A percentile compares a stretch with the other conserved stretches of the same genome.
Evolutionary conservation across 78 protist genomes (phyloP).

Genomic region (Chrysochromulina parva): DNA sequence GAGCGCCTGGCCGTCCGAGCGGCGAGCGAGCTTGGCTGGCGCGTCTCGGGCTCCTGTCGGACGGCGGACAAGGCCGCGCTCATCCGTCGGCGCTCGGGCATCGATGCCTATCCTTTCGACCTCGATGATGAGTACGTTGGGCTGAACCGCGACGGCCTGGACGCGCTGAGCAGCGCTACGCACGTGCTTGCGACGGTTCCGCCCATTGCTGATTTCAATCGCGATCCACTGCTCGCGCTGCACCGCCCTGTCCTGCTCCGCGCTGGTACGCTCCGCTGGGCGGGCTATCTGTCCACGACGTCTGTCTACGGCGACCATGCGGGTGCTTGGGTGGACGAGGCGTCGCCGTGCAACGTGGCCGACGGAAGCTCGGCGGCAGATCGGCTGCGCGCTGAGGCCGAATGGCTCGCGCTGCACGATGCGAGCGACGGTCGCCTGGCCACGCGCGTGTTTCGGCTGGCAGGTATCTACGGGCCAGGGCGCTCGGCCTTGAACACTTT

Average conservation of each 20-base stretch:
- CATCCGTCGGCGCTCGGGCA: background rate
- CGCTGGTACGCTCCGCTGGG: background rate
- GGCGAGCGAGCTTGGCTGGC: background rate
- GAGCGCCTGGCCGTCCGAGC: background rate
- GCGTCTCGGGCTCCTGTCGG: conserved; percentile 22
- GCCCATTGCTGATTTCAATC: background rate
- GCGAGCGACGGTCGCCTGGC: background rate
- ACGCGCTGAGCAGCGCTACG: background rate
- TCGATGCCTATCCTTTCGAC: background rate
- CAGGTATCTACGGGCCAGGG: conserved; percentile 53
- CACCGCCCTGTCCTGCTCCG: background rate
- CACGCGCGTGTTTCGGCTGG: conserved; percentile 45
- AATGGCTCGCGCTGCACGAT: background rate
- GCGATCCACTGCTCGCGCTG: background rate
- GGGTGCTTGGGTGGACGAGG: conserved; percentile 55
- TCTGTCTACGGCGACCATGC: conserved; percentile 49
- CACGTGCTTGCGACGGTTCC: conserved; percentile 30
- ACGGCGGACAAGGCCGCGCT: background rate
- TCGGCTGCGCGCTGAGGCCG: conserved; percentile 12
- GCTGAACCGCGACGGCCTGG: background rate
- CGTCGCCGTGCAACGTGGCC: background rate
- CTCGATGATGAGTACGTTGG: background rate
- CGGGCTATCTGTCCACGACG: conserved; percentile 48
- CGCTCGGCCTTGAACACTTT: conserved; percentile 35
- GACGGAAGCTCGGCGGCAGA: background rate